phyloP scores from a whole-genome alignment of 129 eudicot species.

The Smallanthus sonchifolius region DNA sequence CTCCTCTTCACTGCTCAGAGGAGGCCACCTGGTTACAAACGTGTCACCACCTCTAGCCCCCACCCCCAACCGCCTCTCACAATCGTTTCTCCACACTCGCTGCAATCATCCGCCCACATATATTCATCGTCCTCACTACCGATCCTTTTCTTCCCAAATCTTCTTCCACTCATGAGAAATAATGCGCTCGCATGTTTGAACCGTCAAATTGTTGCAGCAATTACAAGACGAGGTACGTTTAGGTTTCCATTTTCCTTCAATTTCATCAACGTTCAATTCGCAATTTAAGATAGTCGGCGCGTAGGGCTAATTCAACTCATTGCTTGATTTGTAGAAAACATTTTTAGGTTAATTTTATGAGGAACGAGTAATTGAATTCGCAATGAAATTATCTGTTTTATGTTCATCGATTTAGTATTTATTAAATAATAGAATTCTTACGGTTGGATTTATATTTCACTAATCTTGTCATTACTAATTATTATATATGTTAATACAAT shows the following conservation, averaged over 20 bases:
- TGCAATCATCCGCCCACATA: neutral
- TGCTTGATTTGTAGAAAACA: neutral
- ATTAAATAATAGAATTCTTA: neutral
- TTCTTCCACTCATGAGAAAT: constrained; percentile 17
- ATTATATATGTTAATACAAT: neutral
- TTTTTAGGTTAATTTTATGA: neutral
- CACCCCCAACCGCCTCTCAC: constrained; percentile 17
- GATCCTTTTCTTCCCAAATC: neutral
- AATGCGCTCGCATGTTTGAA: constrained; percentile 21
- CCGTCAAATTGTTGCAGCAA: constrained; percentile 2
- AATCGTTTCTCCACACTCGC: constrained; percentile 7
- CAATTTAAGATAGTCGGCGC: neutral
- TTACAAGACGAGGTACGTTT: constrained; percentile 13
- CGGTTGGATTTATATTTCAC: neutral
- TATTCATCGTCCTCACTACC: neutral
- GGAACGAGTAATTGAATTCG: neutral
- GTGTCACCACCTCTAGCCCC: constrained; percentile 33
- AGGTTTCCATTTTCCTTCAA: constrained; percentile 3
- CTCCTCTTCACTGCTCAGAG: constrained; percentile 16
- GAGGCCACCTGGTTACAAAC: constrained; percentile 37
- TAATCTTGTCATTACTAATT: neutral
- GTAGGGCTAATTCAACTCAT: constrained; percentile 8
- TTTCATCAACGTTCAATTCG: neutral
- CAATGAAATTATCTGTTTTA: neutral
- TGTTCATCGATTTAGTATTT: neutral